phyloP scores from a whole-genome alignment of 2,329 filamentous ascomycete species.

The Tolypocladium album region DNA sequence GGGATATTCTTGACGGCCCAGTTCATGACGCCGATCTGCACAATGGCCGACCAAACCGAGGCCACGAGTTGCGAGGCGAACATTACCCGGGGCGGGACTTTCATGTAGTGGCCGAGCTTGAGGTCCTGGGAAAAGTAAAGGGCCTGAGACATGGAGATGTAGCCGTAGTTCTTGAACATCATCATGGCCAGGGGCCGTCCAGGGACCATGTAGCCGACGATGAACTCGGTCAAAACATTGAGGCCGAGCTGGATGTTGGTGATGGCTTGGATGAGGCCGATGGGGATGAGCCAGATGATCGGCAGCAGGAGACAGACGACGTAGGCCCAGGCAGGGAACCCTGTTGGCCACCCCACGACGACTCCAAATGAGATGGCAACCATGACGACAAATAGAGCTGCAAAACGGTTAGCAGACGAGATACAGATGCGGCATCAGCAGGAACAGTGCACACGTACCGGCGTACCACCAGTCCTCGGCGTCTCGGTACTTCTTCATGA shows the following conservation, averaged over 20 bases:
- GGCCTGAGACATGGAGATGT: conserved; percentile 56
- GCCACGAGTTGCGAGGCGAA: conserved; percentile 50
- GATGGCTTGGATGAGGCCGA: conserved; percentile 50
- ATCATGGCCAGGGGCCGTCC: conserved; percentile 63
- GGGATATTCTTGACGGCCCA: conserved; percentile 53
- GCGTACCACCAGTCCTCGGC: conserved; percentile 51
- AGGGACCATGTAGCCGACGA: conserved; percentile 63
- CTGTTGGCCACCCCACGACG: conserved; percentile 43
- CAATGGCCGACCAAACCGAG: conserved; percentile 48
- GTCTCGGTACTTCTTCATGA: conserved; percentile 52
- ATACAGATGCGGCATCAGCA: conserved; percentile 7
- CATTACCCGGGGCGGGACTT: conserved; percentile 49
- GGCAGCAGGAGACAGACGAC: conserved; percentile 47
- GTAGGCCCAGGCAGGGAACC: conserved; percentile 47
- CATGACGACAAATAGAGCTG: conserved; percentile 40
- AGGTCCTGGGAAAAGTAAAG: conserved; percentile 56
- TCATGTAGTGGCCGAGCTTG: conserved; percentile 61
- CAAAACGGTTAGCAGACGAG: not conserved
- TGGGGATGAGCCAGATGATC: conserved; percentile 47
- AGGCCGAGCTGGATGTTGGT: conserved; percentile 55
- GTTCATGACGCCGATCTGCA: conserved; percentile 56
- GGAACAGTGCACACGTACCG: conserved; percentile 31
- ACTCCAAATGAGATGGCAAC: conserved; percentile 43
- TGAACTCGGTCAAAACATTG: conserved; percentile 63
- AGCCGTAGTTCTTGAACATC: conserved; percentile 68